Evolutionary conservation across 495 filamentous ascomycete genomes (phyloP), one percentile per base, ranked within the genome.

Genomic region (Sporormia fimetaria): DNA sequence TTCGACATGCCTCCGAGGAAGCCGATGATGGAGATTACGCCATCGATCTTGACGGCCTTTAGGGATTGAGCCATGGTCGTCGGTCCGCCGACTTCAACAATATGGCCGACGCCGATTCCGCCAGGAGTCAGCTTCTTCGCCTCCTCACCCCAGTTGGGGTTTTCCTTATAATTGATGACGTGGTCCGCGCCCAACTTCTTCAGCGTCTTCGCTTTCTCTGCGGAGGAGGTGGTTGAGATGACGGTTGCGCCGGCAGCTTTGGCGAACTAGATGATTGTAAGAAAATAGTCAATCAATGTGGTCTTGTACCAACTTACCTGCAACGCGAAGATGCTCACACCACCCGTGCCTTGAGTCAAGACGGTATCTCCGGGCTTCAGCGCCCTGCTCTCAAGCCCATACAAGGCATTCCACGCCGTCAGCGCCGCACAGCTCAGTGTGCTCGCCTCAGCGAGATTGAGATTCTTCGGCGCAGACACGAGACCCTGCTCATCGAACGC

Each of bases 131-230:
- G 61, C 26, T 68, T 67, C 22, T 57, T 63, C 23, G 65, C 66
- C 14, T 49, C 52, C 58, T 67, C 35, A 55, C 69, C 49, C 57
- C 64, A 37, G 49, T 62, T 22, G 3, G 31, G 21, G 49, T 64
- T 70, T 3, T 61, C 65, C 29, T 71, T 70, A 0, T 58, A 57
- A 20, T 67, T 68, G 9, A 51, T 57, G 12, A 75, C 73, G 25
- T 76, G 75, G 39, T 84, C 83, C 16, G 70, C 80, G 40, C 95
- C 66, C 85, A 90, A 96, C 58, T 94, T 81, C 65, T 94, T 81
- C 50, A 95, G 64, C 14, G 73, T 80, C 73, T 87, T 94, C 54
- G 63, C 54, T 67, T 74, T 47, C 12, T 3, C 33, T 1, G 14
- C 23, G 1, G 74, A 75, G 0, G 79, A 85, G 0, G 84, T 90